Evolutionary conservation across 2,329 filamentous ascomycete genomes (phyloP).

Genomic region (Penicillium sp.): DNA sequence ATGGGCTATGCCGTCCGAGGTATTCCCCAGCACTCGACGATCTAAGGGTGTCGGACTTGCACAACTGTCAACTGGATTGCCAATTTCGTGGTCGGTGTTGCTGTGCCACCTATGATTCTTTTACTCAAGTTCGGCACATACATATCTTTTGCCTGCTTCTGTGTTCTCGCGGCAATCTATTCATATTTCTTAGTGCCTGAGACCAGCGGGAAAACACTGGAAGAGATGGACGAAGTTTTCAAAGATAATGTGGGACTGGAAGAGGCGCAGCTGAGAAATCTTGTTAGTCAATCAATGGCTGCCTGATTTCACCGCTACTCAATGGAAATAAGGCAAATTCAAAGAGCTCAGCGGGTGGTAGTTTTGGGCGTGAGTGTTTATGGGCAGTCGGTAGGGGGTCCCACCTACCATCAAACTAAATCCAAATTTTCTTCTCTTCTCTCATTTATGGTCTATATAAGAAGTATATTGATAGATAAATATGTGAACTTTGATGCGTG

Average conservation of each 20-base stretch:
- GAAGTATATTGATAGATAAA: too few species aligned
- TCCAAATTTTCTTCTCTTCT: too few species aligned
- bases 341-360: too few species aligned
- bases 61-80: slow-evolving; percentile 43
- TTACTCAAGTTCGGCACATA: slow-evolving; percentile 39
- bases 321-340: too few species aligned
- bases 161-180: slow-evolving; percentile 13
- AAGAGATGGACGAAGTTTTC: background rate
- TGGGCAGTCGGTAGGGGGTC: too few species aligned
- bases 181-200: slow-evolving; percentile 24
- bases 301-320: too few species aligned
- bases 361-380: too few species aligned
- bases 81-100: slow-evolving; percentile 43
- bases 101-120: slow-evolving; percentile 39
- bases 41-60: slow-evolving; percentile 43
- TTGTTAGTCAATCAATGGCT: too few species aligned
- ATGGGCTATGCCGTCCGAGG: slow-evolving; percentile 44
- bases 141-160: slow-evolving; percentile 38
- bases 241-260: background rate
- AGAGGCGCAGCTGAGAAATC: too few species aligned
- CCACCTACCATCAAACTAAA: too few species aligned
- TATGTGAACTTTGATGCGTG: too few species aligned
- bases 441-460: too few species aligned
- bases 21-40: slow-evolving; percentile 40
- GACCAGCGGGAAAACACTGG: slow-evolving; percentile 1